A percentile compares a stretch with the other conserved stretches of the same genome.
phyloP scores from a whole-genome alignment of 1,284 basidiomycete species.

The Sporisorium iseilematis-ciliati region DNA sequence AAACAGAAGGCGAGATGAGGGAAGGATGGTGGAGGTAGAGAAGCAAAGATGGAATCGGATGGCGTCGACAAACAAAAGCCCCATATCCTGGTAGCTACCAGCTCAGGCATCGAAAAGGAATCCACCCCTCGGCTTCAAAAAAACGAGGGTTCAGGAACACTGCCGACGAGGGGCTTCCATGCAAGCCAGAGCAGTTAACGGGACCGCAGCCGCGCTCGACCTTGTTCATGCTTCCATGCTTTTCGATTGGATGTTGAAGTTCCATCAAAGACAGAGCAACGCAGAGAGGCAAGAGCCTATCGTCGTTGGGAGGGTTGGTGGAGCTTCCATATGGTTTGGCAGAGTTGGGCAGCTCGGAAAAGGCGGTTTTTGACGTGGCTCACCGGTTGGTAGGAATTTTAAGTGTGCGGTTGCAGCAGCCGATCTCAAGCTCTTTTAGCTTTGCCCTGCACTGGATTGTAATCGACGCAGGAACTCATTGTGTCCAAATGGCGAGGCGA shows the following conservation, averaged over 20 bases:
- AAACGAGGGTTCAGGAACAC: constrained; percentile 12
- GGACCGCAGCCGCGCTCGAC: not conserved
- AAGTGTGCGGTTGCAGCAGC: not conserved
- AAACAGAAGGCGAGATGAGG: constrained; percentile 27
- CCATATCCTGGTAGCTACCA: not conserved
- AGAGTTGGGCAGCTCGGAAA: constrained; percentile 29
- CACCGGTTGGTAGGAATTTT: constrained; percentile 14
- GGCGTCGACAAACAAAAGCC: not conserved
- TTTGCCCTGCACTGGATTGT: not conserved
- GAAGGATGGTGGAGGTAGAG: constrained; percentile 30
- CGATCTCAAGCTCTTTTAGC: constrained; percentile 7
- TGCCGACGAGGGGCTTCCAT: constrained; percentile 7
- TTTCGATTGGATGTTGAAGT: constrained; percentile 9
- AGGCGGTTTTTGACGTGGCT: constrained; percentile 29
- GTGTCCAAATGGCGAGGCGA: not conserved
- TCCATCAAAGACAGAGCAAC: not conserved
- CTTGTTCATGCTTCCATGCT: not conserved
- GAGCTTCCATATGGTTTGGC: constrained; percentile 20
- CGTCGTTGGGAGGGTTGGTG: not conserved
- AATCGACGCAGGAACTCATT: not conserved
- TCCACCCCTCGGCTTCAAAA: not conserved
- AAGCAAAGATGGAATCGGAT: constrained; percentile 4
- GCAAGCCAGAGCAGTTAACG: constrained; percentile 3
- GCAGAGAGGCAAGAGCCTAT: not conserved
- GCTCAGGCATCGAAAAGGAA: not conserved